phyloP scores from a whole-genome alignment of 345 rosid species.

The Salix koriyanagi region DNA sequence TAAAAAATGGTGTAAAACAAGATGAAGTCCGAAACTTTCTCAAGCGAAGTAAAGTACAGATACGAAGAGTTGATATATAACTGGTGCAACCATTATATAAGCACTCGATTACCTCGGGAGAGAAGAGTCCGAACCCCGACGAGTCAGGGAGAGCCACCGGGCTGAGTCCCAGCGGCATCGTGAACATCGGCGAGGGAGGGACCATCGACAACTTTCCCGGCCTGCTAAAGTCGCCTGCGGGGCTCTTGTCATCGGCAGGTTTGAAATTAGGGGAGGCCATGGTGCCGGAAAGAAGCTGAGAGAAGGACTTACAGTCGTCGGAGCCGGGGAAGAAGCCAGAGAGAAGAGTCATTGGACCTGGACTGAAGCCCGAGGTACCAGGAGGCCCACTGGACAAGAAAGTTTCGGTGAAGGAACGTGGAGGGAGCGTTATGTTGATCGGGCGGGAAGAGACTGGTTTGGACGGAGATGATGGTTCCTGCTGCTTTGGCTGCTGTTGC shows the following conservation, averaged over 20 bases:
- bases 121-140: conserved; percentile 50
- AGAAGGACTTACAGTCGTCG: conserved; percentile 67
- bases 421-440: conserved; percentile 52
- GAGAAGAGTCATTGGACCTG: conserved; percentile 87
- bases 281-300: conserved; percentile 84
- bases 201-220: conserved; percentile 44
- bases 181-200: conserved; percentile 45
- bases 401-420: conserved; percentile 43
- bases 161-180: conserved; percentile 48
- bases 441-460: conserved; percentile 35
- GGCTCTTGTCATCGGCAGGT: conserved; percentile 7
- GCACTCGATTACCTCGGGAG: conserved; percentile 53
- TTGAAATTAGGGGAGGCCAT: conserved; percentile 49
- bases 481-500: background rate
- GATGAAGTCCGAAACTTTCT: background rate
- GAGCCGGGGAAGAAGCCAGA: conserved; percentile 64
- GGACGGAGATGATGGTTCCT: conserved; percentile 22
- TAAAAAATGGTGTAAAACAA: background rate
- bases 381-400: conserved; percentile 30
- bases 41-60: background rate
- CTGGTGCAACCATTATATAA: background rate
- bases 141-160: conserved; percentile 60
- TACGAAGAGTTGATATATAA: background rate
- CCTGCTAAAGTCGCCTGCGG: conserved; percentile 27
- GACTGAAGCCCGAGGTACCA: conserved; percentile 53